Base-by-base conservation (phyloP, 2,329 filamentous ascomycete genomes). In the Hortaea werneckii region DNA sequence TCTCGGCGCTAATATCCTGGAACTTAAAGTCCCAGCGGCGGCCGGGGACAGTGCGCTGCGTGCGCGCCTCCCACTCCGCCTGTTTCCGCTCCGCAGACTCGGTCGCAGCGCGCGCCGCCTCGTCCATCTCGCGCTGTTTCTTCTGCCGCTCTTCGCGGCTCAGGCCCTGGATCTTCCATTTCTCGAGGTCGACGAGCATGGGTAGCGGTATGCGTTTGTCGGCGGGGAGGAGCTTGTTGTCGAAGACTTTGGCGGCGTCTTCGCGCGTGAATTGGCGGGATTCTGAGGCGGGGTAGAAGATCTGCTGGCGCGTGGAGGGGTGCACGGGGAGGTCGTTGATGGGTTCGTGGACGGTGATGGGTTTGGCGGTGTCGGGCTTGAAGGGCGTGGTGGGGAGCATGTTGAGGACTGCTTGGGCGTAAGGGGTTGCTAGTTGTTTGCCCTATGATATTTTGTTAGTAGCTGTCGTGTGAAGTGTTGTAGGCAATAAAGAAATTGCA, bases 381-480 rank as follows among this genome's bases (percentile, higher is more conserved):
- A 73, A 67, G 4, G 69, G 68, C n/a, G 79, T 85, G 45, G 75
- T 75, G 2, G 87, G 88, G 5, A 96, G 71, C 88, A 95, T 94
- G 30, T 71, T 68, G 56, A 87, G 73, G 26, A 96, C 74, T 8
- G 87, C 85, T 47, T 77, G 76, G 26, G 83, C 75, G 65, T 95
- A 95, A 9, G 86, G 82, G 27, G 70, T 75, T 2, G 88, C 88
- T 34, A 94, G 68, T 49, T 73, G 75, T 71, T 90, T 88, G 47
- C 79, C 80, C 90, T 95, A 20, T 20, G 52, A 49, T 55, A 11
- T 13, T 20, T 9, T 10, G 43, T 48, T 41, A 52, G 50, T 29
- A 13, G 27, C 29, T 29, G 42, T 20, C 20, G 20, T 20, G 20
- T 20, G 20, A 20, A 48, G 51, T 48, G 59, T 37, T 6, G 28